Base-by-base conservation (phyloP, 192 early-diverging fungal species). In the Coemansia sp. region DNA sequence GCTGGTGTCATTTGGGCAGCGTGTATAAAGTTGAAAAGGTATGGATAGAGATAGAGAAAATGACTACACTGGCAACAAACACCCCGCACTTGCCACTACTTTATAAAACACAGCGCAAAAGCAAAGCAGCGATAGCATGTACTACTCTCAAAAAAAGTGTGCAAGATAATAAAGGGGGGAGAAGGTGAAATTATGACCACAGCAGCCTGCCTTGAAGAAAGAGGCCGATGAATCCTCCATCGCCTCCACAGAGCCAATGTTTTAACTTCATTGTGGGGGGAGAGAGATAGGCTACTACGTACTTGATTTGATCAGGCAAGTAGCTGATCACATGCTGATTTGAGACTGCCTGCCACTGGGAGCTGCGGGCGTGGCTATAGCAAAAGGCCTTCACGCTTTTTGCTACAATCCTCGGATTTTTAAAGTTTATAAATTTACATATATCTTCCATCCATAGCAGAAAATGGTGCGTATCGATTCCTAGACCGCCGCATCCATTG, bases 401-500 rank as follows among this genome's bases (percentile, higher is more conserved):
- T 70, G 58, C 57, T 63, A 53, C 56, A 50, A 50, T 25, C 47
- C 21, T 26, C 20, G 23, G 23, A 50, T 45, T 45, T 45, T 45
- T 45, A 45, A 36, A 23, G 25, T 62, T 62, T 63, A 60, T 47
- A 62, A 34, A 57, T 47, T 59, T 28, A 68, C 72, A 13, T 50
- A 50, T 25, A 50, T 50, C 48, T 26, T 50, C 48, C 48, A 74
- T 74, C 72, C 72, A 68, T 68, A 66, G 53, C 58, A 33, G 33
- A 73, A 63, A 74, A 74, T 74, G 72, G 72, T 74, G 66, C 72
- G 72, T 68, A 55, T 26, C 36, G 12, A 42, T 34, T 8, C 7
- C 45, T 37, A 36, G 16, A 25, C 47, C 26, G 23, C 14, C 45
- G 66, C 8, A 61, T 68, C 59, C 59, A 61, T 55, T 35, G 43